phyloP scores from a whole-genome alignment of 768 basidiomycete genomes.

The Coprinellus micaceus region DNA sequence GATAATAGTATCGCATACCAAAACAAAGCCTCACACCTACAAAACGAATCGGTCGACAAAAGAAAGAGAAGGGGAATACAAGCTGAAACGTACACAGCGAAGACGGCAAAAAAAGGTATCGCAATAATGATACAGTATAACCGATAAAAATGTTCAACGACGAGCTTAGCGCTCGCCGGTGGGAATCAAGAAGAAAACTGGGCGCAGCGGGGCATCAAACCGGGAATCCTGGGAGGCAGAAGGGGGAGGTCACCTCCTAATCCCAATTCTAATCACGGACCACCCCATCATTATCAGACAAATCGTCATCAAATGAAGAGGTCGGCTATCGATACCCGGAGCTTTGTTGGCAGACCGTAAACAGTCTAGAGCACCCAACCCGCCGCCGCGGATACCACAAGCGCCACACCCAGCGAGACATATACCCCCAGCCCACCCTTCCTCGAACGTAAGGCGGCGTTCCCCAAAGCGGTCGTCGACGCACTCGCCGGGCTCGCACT shows the following conservation, averaged over 20 bases:
- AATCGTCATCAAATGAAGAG: too few relatives aligned
- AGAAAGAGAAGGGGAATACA: neutral
- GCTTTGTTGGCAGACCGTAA: too few relatives aligned
- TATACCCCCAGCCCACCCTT: too few relatives aligned
- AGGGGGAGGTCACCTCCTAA: too few relatives aligned
- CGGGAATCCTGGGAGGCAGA: too few relatives aligned
- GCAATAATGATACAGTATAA: slow-evolving; percentile 25
- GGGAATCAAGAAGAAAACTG: slow-evolving; percentile 4
- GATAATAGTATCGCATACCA: too few relatives aligned
- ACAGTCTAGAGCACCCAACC: too few relatives aligned
- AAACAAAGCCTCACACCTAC: neutral
- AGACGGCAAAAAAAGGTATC: slow-evolving; percentile 15
- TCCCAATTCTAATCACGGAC: too few relatives aligned
- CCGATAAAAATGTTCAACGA: neutral
- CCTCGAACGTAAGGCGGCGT: neutral
- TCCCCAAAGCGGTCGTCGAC: slow-evolving; percentile 3
- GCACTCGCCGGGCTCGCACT: slow-evolving; percentile 5
- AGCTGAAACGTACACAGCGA: neutral
- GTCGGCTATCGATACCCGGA: too few relatives aligned
- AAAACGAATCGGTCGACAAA: neutral
- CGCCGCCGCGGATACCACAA: too few relatives aligned
- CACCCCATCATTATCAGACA: too few relatives aligned
- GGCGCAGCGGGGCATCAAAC: neutral
- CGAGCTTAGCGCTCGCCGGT: neutral
- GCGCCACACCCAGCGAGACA: too few relatives aligned